Base-by-base conservation (phyloP, 768 basidiomycete genomes). In the Lactarius quietus region DNA sequence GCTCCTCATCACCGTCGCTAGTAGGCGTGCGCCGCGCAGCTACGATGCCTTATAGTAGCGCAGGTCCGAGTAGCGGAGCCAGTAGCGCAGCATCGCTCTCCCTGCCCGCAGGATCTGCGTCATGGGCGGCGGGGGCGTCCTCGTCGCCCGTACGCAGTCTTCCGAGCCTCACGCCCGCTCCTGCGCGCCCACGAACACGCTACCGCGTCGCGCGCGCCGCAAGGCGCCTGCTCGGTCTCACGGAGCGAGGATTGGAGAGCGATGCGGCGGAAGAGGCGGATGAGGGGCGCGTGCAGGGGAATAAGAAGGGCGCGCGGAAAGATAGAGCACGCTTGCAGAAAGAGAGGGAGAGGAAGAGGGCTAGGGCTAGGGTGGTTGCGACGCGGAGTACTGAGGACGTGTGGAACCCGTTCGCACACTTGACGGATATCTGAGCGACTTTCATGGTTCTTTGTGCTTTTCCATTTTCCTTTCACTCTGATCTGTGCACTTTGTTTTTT, bases 181-280 rank as follows among this genome's bases (percentile, higher is more conserved):
- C 75, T 2, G 72, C 72, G 56, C 70, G 72, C 36, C 70, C 70
- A 23, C 62, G 69, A 41, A 70, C 69, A 39, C 71, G 72, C 28
- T 69, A 71, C 53, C 73, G 75, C 56, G 70, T 75, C n/a, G 67
- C 68, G 61, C 69, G 73, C 1, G 71, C 72, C 17, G 67, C 66
- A 53, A 61, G 70, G 28, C 63, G 70, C 29, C 64, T 76, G 52
- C 69, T 65, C 58, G 68, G 71, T 33, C 64, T 74, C 43, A 72
- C 72, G 58, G 67, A 65, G 60, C 66, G 59, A n/a, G 72, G 70
- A 38, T 56, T 73, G 67, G 65, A 71, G 55, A 70, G 62, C 45
- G 68, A 59, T 6, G 72, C 72, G 29, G 70, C 70, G 45, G 72
- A 73, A 59, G 71, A 71, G 39, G 70, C 64, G 35, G 65, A 66